These are phyloP conservation scores for Phoenix dactylifera DNA, from an alignment of 176 grass and related monocot genomes.

Conservation along the genomic window DNA sequence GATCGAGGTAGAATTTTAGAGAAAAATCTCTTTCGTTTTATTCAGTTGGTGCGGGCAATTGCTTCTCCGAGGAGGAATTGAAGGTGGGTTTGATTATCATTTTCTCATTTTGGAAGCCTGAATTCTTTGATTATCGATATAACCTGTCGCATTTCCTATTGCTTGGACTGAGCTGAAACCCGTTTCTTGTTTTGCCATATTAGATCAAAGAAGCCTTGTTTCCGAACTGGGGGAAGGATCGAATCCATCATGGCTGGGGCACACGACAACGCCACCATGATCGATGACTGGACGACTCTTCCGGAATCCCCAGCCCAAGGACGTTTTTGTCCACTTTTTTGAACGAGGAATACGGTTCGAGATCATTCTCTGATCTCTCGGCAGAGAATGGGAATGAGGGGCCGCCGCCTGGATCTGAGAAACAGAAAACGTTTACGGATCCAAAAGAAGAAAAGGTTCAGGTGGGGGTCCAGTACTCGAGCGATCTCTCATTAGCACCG, in stretches of 20 bases:
- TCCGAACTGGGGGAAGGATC: not conserved
- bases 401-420: slow-evolving; percentile 21
- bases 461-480: slow-evolving; percentile 18
- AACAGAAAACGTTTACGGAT: slow-evolving; percentile 13
- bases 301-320: slow-evolving; percentile 57
- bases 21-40: too few species aligned
- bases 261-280: slow-evolving; percentile 39
- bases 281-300: slow-evolving; percentile 50
- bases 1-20: too few species aligned
- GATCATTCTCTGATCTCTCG: slow-evolving; percentile 34
- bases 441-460: slow-evolving; percentile 27
- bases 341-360: slow-evolving; percentile 62
- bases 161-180: not conserved
- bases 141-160: not conserved
- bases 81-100: too few species aligned
- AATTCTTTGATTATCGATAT: not conserved
- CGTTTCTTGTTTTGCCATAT: slow-evolving; percentile 10
- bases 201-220: slow-evolving; percentile 18
- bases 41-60: too few species aligned
- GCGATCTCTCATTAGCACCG: slow-evolving; percentile 30
- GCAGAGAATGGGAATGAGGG: slow-evolving; percentile 29
- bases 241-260: slow-evolving; percentile 23
- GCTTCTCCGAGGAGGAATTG: too few species aligned
- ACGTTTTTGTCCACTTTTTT: slow-evolving; percentile 60
- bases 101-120: too few species aligned